Evolutionary conservation across 345 rosid species (phyloP), one percentile per base, ranked within the genome.

Genomic region (Syzygium oleosum): DNA sequence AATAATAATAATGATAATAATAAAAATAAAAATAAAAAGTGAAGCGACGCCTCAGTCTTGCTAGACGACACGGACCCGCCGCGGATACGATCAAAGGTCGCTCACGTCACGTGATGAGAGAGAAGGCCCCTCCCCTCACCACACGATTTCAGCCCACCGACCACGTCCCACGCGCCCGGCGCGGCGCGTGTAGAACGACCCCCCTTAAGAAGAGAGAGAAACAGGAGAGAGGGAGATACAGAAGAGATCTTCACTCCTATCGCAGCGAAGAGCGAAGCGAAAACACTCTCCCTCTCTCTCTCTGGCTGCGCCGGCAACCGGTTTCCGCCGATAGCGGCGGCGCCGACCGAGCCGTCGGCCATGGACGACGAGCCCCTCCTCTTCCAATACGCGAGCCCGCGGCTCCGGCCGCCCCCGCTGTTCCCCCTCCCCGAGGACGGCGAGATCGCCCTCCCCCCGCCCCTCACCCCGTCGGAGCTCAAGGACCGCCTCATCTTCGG

Each of bases 401-500:
- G 90, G 31, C 90, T 52, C 88, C 92, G 83, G 86, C 89, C 87
- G 93, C 3, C 91, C 88, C 23, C 91, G 86, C 95, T 97, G 5
- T 94, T 89, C 65, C 54, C 98, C 21, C 94, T 97, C 41, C 99
- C 99, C 0, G 99, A 96, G 87, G 90, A 94, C 78, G 91, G 90
- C 87, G 97, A 93, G 84, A 54, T 96, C 49, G 90, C 98, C 4
- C 54, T 94, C 34, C 95, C 97, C 29, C 55, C 93, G 52, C 94
- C 97, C n/a, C 41, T 96, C 41, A 95, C 96, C 38, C 95, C 97
- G 5, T 92, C 97, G 4, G 94, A 93, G 59, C 87, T 96, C 29
- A 96, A 95, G 88, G 95, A 96, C 63, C 93, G 91, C 3, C 92
- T 97, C 85, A 94, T 96, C 61, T 97, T 94, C 65, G 98, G 98